Conservation (phyloP, 2,329 filamentous ascomycete species). For the Fusarium xylarioides region DNA sequence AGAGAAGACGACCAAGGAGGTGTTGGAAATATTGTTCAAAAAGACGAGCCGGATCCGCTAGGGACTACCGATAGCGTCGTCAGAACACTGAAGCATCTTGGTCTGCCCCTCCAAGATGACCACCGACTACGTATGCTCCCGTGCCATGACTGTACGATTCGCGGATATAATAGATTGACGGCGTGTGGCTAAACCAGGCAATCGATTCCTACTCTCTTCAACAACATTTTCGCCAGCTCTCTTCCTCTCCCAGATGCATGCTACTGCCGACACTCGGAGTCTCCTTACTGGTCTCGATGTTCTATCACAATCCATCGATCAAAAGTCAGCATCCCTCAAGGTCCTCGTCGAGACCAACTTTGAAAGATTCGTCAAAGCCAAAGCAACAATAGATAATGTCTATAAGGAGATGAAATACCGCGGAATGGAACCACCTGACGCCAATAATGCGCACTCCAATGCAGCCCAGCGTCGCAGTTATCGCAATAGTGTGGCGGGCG, state of each 20-base stretch:
- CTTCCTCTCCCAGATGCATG: constrained; percentile 92
- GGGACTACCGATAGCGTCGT: constrained; percentile 91
- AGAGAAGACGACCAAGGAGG: constrained; percentile 74
- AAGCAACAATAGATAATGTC: constrained; percentile 97
- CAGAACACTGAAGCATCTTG: constrained; percentile 77
- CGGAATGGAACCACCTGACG: constrained; percentile 62
- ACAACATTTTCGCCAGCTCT: constrained; percentile 93
- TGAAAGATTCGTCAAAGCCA: constrained; percentile 95
- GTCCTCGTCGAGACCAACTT: constrained; percentile 98
- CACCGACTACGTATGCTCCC: constrained; percentile 71
- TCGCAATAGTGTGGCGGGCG: constrained; percentile 59
- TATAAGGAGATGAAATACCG: constrained; percentile 96
- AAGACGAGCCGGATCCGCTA: constrained; percentile 91
- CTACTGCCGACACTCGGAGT: constrained; percentile 81
- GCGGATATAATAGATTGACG: constrained; percentile 27
- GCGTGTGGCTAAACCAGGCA: constrained; percentile 61
- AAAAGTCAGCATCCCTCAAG: constrained; percentile 97
- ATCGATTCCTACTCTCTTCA: constrained; percentile 93
- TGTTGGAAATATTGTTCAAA: constrained; percentile 81
- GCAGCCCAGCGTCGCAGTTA: constrained; percentile 74
- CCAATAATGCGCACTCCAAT: constrained; percentile 59
- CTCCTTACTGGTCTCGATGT: constrained; percentile 84
- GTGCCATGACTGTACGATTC: constrained; percentile 6
- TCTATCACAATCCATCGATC: constrained; percentile 90
- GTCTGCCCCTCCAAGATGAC: constrained; percentile 86